Percentiles rank a stretch among this genome's conserved stretches.
phyloP scores from a whole-genome alignment of 208 protist genomes.

The Leishmania mexicana region DNA sequence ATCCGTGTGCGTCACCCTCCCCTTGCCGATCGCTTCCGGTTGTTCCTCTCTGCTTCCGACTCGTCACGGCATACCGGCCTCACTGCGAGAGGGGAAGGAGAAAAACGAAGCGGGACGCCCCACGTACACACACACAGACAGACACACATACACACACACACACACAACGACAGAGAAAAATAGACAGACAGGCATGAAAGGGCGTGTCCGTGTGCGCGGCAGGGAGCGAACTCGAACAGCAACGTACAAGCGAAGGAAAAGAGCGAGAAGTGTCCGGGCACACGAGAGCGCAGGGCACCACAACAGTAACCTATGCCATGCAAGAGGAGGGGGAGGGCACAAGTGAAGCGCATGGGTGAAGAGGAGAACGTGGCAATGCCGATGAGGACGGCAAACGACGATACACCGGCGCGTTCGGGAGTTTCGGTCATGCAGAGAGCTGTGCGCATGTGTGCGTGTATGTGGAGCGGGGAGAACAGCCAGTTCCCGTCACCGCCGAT shows the following conservation, averaged over 20 bases:
- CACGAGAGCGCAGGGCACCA: neutral
- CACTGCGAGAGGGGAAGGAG: no score
- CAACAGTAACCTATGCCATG: neutral
- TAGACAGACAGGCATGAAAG: neutral
- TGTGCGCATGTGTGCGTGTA: neutral
- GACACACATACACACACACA: neutral
- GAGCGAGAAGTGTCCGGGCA: neutral
- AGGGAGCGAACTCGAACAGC: neutral
- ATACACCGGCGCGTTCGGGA: neutral
- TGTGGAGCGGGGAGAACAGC: neutral
- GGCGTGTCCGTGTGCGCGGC: neutral
- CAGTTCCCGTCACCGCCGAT: neutral
- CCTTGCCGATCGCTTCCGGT: neutral
- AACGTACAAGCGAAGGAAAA: conserved; percentile 5
- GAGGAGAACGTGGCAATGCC: neutral
- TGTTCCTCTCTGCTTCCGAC: neutral
- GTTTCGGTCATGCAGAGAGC: neutral
- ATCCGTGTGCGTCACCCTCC: neutral
- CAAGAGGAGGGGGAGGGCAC: neutral
- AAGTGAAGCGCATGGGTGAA: neutral
- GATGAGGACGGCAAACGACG: neutral
- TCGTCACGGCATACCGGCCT: neutral
- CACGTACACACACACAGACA: neutral
- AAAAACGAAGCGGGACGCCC: no score
- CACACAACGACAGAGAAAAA: neutral